These are phyloP conservation scores for Inosperma sp. DNA, from an alignment of 768 basidiomycete species.

Conservation along the genomic window DNA sequence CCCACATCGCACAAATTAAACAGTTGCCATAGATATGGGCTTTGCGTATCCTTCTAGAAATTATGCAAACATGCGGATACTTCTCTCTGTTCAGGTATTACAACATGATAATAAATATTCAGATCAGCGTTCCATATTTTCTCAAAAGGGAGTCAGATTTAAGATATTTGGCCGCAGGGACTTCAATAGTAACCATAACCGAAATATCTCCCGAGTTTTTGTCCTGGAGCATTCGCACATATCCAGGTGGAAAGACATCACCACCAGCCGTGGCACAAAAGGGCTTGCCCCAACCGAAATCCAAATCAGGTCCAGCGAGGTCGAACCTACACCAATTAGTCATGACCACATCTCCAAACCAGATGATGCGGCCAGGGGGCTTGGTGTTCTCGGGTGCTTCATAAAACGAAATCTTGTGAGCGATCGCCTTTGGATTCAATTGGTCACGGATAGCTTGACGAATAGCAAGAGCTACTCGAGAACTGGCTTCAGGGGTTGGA, in stretches of 20 bases:
- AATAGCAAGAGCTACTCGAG: not conserved
- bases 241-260: not conserved
- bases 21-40: too few relatives aligned
- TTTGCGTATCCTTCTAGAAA: too few relatives aligned
- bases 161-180: not conserved
- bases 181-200: constrained; percentile 4
- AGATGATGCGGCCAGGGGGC: not conserved
- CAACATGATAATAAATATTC: too few relatives aligned
- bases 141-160: not conserved
- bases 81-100: too few relatives aligned
- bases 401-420: constrained; percentile 4
- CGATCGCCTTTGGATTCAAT: not conserved
- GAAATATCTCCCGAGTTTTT: not conserved
- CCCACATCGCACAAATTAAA: too few relatives aligned
- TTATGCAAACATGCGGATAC: too few relatives aligned
- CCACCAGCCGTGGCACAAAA: constrained; percentile 4
- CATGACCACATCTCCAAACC: constrained; percentile 7
- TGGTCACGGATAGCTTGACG: not conserved
- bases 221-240: constrained; percentile 2
- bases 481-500: not conserved
- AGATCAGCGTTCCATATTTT: not conserved
- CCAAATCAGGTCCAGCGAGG: not conserved
- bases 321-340: constrained; percentile 6
- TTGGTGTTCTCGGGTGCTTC: constrained; percentile 1
- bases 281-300: constrained; percentile 5